phyloP scores from a whole-genome alignment of 1,284 basidiomycete species.

The Termitomyces sp. region DNA sequence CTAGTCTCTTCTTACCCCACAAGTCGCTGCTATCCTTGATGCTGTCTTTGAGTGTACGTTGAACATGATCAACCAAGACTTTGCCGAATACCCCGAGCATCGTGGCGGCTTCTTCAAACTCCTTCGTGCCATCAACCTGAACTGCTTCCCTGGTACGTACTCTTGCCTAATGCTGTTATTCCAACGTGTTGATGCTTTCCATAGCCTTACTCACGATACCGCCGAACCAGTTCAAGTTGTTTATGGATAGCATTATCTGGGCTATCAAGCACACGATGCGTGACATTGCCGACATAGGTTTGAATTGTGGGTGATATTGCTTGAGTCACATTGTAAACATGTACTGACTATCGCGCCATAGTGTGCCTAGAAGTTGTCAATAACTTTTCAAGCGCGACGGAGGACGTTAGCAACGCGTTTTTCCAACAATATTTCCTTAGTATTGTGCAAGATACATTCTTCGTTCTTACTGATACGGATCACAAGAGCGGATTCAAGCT shows the following conservation, averaged over 20 bases:
- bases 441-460: conserved; percentile 96
- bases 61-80: conserved; percentile 99
- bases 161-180: conserved; percentile 4
- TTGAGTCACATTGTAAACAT: conserved; percentile 13
- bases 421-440: conserved; percentile 86
- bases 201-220: conserved; percentile 83
- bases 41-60: conserved; percentile 98
- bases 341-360: conserved; percentile 27
- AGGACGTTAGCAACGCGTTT: conserved; percentile 72
- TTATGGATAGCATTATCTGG: conserved; percentile 99
- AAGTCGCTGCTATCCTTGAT: conserved; percentile 95
- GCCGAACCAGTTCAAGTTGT: conserved; percentile 93
- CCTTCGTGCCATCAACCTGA: conserved; percentile 86
- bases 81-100: conserved; percentile 97
- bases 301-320: conserved; percentile 62
- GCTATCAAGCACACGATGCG: conserved; percentile 99
- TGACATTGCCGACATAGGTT: conserved; percentile 94
- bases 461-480: conserved; percentile 95
- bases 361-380: conserved; percentile 95
- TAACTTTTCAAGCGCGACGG: conserved; percentile 83
- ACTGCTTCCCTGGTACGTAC: conserved; percentile 88
- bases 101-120: conserved; percentile 97
- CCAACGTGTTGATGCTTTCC: neutral
- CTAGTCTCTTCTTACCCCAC: conserved; percentile 81
- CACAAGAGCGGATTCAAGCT: conserved; percentile 98